Percentiles rank a stretch among this genome's conserved stretches.
These are phyloP conservation scores for Streptanthus diversifolius DNA, from an alignment of 345 rosid genomes.

Conservation along the genomic window DNA sequence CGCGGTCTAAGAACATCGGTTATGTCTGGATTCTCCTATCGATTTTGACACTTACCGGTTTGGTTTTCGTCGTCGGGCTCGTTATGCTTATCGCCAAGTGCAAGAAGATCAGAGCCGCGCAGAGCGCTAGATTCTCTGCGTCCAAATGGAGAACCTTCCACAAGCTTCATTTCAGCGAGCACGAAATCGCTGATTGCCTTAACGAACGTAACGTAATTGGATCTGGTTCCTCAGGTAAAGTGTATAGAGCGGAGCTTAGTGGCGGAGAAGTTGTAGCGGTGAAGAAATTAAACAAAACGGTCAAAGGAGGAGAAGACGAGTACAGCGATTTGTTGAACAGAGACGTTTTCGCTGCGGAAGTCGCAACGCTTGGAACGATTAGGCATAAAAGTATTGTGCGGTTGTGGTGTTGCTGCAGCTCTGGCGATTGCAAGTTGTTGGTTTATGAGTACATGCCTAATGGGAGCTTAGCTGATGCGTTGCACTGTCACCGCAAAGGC, in stretches of 20 bases:
- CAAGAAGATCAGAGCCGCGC: conserved; percentile 41
- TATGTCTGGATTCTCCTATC: conserved; percentile 60
- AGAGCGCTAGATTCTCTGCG: conserved; percentile 29
- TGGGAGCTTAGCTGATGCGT: conserved; percentile 75
- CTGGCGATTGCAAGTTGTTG: conserved; percentile 59
- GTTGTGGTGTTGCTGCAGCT: conserved; percentile 75
- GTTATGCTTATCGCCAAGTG: conserved; percentile 58
- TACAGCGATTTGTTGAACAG: conserved; percentile 32
- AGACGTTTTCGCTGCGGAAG: conserved; percentile 58
- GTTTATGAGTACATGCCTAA: conserved; percentile 93
- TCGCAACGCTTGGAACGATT: conserved; percentile 78
- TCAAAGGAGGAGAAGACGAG: conserved; percentile 38
- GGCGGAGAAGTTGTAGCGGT: conserved; percentile 76
- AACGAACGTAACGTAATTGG: conserved; percentile 73
- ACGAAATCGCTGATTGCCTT: conserved; percentile 54
- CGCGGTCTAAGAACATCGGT: conserved; percentile 35
- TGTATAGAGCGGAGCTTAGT: conserved; percentile 66
- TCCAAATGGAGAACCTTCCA: conserved; percentile 89
- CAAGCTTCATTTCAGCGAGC: conserved; percentile 71
- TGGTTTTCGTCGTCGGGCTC: conserved; percentile 56
- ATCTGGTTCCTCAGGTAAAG: conserved; percentile 80
- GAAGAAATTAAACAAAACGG: conserved; percentile 55
- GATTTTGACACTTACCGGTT: conserved; percentile 50
- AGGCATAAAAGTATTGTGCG: conserved; percentile 88
- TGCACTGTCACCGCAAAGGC: conserved; percentile 52